Evolutionary conservation across 1,284 basidiomycete genomes (phyloP).

Genomic region (Ustilago trichophora): DNA sequence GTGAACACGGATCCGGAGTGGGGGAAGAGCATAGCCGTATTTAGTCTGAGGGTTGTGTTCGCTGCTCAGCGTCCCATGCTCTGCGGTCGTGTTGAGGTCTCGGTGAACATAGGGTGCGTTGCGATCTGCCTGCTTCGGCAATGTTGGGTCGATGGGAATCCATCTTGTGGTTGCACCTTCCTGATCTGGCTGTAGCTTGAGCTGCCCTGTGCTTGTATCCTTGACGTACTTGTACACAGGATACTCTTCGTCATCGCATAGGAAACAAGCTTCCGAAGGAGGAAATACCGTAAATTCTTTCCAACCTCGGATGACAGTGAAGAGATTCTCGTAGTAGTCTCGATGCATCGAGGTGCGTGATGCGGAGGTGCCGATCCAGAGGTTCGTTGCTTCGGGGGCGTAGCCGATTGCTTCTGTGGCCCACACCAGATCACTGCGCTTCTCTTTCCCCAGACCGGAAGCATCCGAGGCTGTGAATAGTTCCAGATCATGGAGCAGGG

Average conservation of each 20-base stretch:
- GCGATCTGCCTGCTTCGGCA: constrained; percentile 28
- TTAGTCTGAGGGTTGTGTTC: constrained; percentile 20
- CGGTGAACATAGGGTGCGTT: constrained; percentile 41
- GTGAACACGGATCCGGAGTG: constrained; percentile 53
- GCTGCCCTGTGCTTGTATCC: not conserved
- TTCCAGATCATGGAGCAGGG: constrained; percentile 45
- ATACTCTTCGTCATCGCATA: constrained; percentile 50
- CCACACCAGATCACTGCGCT: constrained; percentile 39
- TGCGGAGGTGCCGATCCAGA: constrained; percentile 56
- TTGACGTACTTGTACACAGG: constrained; percentile 14
- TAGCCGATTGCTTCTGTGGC: constrained; percentile 51
- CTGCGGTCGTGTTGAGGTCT: constrained; percentile 13
- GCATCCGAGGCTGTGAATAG: not conserved
- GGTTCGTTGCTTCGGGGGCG: constrained; percentile 56
- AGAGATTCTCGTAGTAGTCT: constrained; percentile 63
- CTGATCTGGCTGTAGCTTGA: constrained; percentile 16
- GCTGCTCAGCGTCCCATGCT: not conserved
- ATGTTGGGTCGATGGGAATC: constrained; percentile 57
- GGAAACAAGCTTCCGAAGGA: constrained; percentile 48
- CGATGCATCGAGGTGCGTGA: constrained; percentile 47
- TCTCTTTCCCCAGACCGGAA: not conserved
- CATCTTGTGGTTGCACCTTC: constrained; percentile 43
- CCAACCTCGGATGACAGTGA: constrained; percentile 51
- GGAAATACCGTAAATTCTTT: constrained; percentile 60
- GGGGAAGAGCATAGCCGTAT: constrained; percentile 44